Base-by-base conservation (phyloP, 2,329 filamentous ascomycete species). In the Rhexocercosporidium sp. region DNA sequence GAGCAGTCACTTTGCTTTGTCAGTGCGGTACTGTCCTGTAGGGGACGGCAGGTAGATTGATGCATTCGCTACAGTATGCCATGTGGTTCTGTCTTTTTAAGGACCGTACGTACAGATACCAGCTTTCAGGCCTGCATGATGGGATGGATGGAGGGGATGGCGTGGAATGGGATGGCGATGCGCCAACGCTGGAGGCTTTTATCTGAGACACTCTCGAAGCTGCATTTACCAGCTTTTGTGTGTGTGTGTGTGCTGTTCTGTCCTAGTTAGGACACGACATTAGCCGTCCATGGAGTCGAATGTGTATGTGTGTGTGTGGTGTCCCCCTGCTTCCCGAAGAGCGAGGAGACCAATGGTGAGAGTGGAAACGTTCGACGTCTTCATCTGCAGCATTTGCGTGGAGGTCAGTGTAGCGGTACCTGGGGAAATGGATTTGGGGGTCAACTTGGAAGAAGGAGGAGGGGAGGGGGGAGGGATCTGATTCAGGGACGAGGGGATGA, bases 201-300 rank as follows among this genome's bases (percentile, higher is more conserved):
- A 67, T 61, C 56, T 67, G 66, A 67, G 61, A 67, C 66, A 64
- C 39, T 64, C 59, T 46, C 54, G 49, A 69, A 47, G 60, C 59
- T 63, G 66, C 62, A 51, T 59, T 41, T 59, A 59, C 54, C 53
- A 65, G 51, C 25, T 20, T 14, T 34, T 37, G 20, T 20, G 41
- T 44, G 41, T 14, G n/a, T 44, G 39, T 44, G 39, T 18, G 41
- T 44, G 41, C n/a, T 18, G 41, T 44, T 6, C n/a, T 8, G 16
- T 46, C 34, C 37, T 34, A 56, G 41, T 44, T 44, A 44, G 49
- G 37, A 56, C 47, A 62, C 53, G 31, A 54, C 41, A 59, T 66
- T 59, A 59, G 31, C 53, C 59, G 60, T 59, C n/a, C 9, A n/a
- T 20, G 2, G 14, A 49, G 47, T 51, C 7, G 41, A 20, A 44